Conservation (phyloP, 2,329 filamentous ascomycete species). For the Trichoderma breve region DNA sequence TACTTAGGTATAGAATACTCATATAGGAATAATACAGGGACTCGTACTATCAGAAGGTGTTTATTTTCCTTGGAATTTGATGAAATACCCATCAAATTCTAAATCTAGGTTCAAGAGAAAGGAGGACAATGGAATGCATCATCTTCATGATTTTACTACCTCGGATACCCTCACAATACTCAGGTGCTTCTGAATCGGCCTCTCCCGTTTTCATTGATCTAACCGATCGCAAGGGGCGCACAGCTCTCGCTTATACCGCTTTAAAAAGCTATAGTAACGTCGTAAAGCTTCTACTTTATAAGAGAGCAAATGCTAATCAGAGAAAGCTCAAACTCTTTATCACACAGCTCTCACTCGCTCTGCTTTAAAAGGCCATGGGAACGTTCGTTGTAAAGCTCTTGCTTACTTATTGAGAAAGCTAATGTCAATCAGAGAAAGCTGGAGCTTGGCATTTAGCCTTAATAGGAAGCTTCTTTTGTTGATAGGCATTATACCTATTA, state of each 20-base stretch:
- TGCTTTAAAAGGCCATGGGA: neutral
- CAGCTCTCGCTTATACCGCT: neutral
- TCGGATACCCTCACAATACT: neutral
- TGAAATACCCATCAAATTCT: neutral
- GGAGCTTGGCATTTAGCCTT: neutral
- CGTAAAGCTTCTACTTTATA: neutral
- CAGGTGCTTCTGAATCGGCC: neutral
- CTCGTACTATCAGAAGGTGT: neutral
- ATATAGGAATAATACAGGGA: neutral
- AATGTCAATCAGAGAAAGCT: neutral
- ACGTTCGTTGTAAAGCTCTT: neutral
- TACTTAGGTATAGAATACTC: neutral
- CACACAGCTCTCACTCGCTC: too few relatives aligned
- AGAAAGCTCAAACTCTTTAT: neutral
- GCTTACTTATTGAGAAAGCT: neutral
- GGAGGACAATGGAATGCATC: neutral
- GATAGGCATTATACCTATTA: neutral
- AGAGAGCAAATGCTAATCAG: neutral
- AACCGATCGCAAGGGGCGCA: neutral
- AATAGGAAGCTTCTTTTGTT: neutral
- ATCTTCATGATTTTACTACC: too few relatives aligned
- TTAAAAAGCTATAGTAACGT: neutral
- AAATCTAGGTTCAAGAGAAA: neutral
- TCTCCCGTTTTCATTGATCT: neutral
- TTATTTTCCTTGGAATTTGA: too few relatives aligned